Base-by-base conservation (phyloP, 2,329 filamentous ascomycete genomes). In the Emergomyces pasteurianus region DNA sequence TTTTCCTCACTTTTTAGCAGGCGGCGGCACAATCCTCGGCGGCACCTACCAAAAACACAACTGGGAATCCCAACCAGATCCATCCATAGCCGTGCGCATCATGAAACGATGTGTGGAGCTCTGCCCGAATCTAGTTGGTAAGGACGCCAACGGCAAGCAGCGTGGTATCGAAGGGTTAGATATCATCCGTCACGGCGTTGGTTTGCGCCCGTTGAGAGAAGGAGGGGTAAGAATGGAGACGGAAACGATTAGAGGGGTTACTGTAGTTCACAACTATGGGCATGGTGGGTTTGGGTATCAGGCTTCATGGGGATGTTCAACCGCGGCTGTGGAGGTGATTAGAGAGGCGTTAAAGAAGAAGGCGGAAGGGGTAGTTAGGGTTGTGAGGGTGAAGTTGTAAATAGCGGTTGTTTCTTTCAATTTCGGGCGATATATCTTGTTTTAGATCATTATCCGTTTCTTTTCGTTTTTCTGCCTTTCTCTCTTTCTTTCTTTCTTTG, bases 11-110 rank as follows among this genome's bases (percentile, higher is more conserved):
- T 62, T 64, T 53, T 26, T 2, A 58, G 0, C 58, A 71, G 82
- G 85, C n/a, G 92, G 91, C 23, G 92, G 92, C 12, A 94, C 89
- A 0, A 81, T 96, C 49, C 77, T 96, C 2, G 92, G 91, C n/a
- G 92, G 92, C 2, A 92, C 86, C 54, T 89, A 95, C 68, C 86
- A 91, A 71, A 83, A 87, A 67, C 81, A 85, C 34, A 87, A 86
- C 68, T 95, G 90, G 90, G 88, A 94, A 66, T 82, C 85, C 43
- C 81, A 86, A 65, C 85, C 87, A 0, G 91, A 96, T 68, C 86
- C 87, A 0, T 90, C 89, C 69, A 79, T 90, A n/a, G 89, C 91
- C 0, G 75, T 82, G 59, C 81, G 91, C 14, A 95, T 96, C 71
- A 94, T 96, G 89, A 85, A 86, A 74, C 82, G 91, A 23, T 73